Percentiles rank a stretch among this genome's conserved stretches.
Conservation (phyloP, 2,329 filamentous ascomycete species). For the Colletotrichum lini region DNA sequence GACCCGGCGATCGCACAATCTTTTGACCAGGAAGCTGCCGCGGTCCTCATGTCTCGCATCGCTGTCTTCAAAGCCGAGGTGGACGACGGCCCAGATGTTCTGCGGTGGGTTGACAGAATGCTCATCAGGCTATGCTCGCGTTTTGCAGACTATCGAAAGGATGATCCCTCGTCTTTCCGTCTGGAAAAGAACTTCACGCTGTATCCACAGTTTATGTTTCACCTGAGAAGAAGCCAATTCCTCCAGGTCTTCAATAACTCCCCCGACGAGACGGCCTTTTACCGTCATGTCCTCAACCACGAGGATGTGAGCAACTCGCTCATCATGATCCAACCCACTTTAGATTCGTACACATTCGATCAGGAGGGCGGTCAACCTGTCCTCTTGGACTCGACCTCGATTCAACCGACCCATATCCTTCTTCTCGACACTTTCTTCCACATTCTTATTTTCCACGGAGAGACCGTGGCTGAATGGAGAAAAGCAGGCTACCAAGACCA, state of each 20-base stretch:
- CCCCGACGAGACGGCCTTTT: slow-evolving; percentile 98
- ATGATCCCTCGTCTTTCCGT: slow-evolving; percentile 96
- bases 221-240: slow-evolving; percentile 96
- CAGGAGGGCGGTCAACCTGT: slow-evolving; percentile 94
- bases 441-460: slow-evolving; percentile 98
- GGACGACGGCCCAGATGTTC: slow-evolving; percentile 97
- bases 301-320: slow-evolving; percentile 97
- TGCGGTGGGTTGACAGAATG: slow-evolving; percentile 99
- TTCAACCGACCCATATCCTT: slow-evolving; percentile 93
- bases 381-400: slow-evolving; percentile 95
- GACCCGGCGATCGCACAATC: slow-evolving; percentile 96
- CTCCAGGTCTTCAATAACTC: slow-evolving; percentile 99
- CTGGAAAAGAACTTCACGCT: slow-evolving; percentile 99
- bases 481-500: slow-evolving; percentile 98
- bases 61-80: slow-evolving; percentile 99
- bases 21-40: slow-evolving; percentile 97
- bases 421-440: slow-evolving; percentile 99
- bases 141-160: slow-evolving; percentile 98
- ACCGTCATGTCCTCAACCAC: slow-evolving; percentile 95
- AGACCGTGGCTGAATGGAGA: slow-evolving; percentile 97
- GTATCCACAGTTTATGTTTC: slow-evolving; percentile 99
- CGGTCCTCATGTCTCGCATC: slow-evolving; percentile 98
- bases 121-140: slow-evolving; percentile 95
- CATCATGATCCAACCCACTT: slow-evolving; percentile 98
- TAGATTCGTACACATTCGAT: slow-evolving; percentile 97